phyloP scores from a whole-genome alignment of 371 early-diverging fungal species.

The Capillidium heterosporum region DNA sequence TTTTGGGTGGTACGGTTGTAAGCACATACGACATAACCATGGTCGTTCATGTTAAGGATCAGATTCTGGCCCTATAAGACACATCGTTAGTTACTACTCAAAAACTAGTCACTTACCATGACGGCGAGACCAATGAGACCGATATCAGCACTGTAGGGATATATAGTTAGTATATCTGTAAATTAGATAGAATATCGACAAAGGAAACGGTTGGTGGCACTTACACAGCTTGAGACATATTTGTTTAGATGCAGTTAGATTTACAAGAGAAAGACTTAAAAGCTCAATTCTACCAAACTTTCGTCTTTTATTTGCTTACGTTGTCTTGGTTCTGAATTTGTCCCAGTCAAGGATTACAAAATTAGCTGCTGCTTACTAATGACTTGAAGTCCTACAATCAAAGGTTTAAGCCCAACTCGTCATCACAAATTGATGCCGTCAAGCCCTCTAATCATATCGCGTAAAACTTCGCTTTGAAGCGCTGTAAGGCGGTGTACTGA shows the following conservation, averaged over 20 bases:
- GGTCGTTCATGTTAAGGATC: slow-evolving; percentile 95
- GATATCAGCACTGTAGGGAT: slow-evolving; percentile 72
- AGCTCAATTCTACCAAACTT: too few species aligned
- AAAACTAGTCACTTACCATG: slow-evolving; percentile 54
- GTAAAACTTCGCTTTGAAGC: too few species aligned
- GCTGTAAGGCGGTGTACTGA: too few species aligned
- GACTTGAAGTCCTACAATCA: too few species aligned
- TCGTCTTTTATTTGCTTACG: too few species aligned
- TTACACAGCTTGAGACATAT: slow-evolving; percentile 8
- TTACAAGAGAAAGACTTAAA: neutral
- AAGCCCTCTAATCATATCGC: too few species aligned
- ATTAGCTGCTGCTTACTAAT: too few species aligned
- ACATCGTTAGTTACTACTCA: neutral
- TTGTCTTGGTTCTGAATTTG: too few species aligned
- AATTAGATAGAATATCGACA: neutral
- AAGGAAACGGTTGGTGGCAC: neutral
- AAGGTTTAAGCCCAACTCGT: too few species aligned
- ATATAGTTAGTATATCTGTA: neutral
- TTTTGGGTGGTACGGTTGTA: slow-evolving; percentile 95
- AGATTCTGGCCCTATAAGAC: slow-evolving; percentile 84
- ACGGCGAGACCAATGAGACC: slow-evolving; percentile 99
- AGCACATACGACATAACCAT: slow-evolving; percentile 83
- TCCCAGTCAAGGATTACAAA: too few species aligned
- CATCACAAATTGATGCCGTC: too few species aligned
- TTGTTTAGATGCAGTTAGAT: neutral